Evolutionary conservation across 108 stramenopile genomes (phyloP), one percentile per base, ranked within the genome.

Genomic region (Skeletonema menzelii): DNA sequence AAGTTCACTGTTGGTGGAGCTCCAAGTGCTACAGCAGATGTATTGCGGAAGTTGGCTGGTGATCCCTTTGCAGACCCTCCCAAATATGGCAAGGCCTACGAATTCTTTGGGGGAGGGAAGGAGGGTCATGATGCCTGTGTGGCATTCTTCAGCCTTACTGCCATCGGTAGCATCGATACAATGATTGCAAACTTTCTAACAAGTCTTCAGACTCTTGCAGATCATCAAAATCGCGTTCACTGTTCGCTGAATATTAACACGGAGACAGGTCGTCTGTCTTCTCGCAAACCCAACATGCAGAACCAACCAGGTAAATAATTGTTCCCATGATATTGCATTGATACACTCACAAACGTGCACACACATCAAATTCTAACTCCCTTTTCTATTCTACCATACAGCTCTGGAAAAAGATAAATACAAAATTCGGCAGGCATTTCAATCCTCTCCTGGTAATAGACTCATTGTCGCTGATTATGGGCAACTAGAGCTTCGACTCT

Each of bases 401-500:
- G 99, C 99, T 13, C 86, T 99, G 47, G 98, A 99, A 69, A 99
- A 99, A 83, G 97, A 98, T 70, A 88, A 80, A 27, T 96, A 96
- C 78, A 88, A 94, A 68, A 96, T 97, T 42, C 87, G 97, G 40
- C 70, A 97, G 44, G 98, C 98, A 6, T 99, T 99, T 57, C 70
- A 88, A 61, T 86, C 97, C 12, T 93, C 94, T 47, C 87, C 93
- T 0, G 98, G 98, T 6, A 96, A 97, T 56, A 79, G 73, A 7
- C 82, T 99, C 26, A 97, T 99, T 67, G 98, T 99, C 31, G 98
- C 98, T 7, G 99, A 99, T 84, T 99, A 99, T 67, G 99, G 99
- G 1, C 99, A 99, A 73, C 84, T 99, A 12, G 99, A 99, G 75
- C 85, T 99, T 19, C 86, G 99, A 8, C 71, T 99, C 3, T 79